Base-by-base conservation (phyloP, 2,329 filamentous ascomycete species). In the Macrophomina tecta region DNA sequence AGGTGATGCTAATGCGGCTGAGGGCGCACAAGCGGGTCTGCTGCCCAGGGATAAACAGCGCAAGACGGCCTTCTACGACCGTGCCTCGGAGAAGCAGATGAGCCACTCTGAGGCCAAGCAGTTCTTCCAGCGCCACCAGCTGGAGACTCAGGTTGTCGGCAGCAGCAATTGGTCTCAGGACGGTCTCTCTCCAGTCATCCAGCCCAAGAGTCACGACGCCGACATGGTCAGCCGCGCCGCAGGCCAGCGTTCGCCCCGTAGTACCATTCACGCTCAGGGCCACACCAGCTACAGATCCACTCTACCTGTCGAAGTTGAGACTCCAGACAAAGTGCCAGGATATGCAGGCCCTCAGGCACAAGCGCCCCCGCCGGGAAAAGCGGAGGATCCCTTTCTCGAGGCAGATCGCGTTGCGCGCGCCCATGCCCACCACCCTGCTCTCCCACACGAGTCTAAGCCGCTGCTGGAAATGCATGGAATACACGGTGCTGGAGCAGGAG, bases 31-130 rank as follows among this genome's bases (percentile, higher is more conserved):
- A 67, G 60, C 67, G 38, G 76, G 76, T 42, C 72, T 83, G 74
- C 77, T 84, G 49, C 80, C 80, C 49, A 75, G 83, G 72, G 83
- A 85, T 72, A 83, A 82, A 74, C 84, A 87, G 75, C 81, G 84
- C 67, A 90, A 90, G 76, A 97, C 93, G 8, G 92, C 94, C 23
- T 96, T 93, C 76, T 97, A 97, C 81, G 94, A 97, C 79, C 93
- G 94, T 74, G 90, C 94, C 63, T 91, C 92, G 64, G 95, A 99
- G 80, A 96, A 95, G 74, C 92, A 94, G 75, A 91, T 97, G 89
- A 96, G 91, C 74, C 93, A 97, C 78, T 90, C 92, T 32, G 95
- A 99, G 77, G 92, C 94, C 68, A 98, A 97, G 79, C 86, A 97
- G 69, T 97, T 98, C 82, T 99, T 97, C 78, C 94, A 97, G 81